Conservation (phyloP, 805 yeast species). For the Suhomyces tanzawaensis region DNA sequence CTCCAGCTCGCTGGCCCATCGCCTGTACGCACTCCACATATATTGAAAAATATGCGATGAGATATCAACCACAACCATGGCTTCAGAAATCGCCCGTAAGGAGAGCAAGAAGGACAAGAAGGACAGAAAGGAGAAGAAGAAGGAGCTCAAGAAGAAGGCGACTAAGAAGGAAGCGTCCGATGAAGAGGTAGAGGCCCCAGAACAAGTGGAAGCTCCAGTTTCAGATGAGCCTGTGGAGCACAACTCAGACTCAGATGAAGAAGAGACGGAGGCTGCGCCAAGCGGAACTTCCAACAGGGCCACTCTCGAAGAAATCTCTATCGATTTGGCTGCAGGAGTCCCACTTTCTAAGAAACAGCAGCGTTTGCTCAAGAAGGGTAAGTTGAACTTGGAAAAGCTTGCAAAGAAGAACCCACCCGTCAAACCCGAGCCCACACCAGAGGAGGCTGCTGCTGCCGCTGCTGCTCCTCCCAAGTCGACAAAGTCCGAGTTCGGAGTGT, state of each 20-base stretch:
- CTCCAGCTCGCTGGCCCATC: too few relatives aligned
- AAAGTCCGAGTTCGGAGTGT: slow-evolving; percentile 68
- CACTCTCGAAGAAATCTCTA: slow-evolving; percentile 62
- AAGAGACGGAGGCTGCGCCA: slow-evolving; percentile 17
- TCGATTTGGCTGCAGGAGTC: slow-evolving; percentile 64
- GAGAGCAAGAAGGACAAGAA: slow-evolving; percentile 20
- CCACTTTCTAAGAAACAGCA: slow-evolving; percentile 92
- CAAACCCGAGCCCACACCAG: slow-evolving; percentile 35
- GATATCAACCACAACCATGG: not conserved
- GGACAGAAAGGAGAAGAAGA: slow-evolving; percentile 26
- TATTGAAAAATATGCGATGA: not conserved
- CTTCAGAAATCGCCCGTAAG: slow-evolving; percentile 6
- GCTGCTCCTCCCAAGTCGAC: slow-evolving; percentile 29
- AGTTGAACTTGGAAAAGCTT: slow-evolving; percentile 62
- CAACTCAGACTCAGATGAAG: slow-evolving; percentile 9
- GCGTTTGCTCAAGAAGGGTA: slow-evolving; percentile 61
- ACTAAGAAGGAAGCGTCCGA: slow-evolving; percentile 9
- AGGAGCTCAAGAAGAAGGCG: slow-evolving; percentile 32
- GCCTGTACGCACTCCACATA: not conserved
- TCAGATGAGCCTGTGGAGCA: too few relatives aligned
- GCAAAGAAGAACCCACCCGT: slow-evolving; percentile 36
- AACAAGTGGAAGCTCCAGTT: slow-evolving; percentile 10
- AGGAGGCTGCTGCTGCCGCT: slow-evolving; percentile 26
- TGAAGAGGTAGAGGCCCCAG: slow-evolving; percentile 10
- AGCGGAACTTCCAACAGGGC: slow-evolving; percentile 39